phyloP scores from a whole-genome alignment of 2,329 filamentous ascomycete genomes.

The Cladophialophora psammophila region DNA sequence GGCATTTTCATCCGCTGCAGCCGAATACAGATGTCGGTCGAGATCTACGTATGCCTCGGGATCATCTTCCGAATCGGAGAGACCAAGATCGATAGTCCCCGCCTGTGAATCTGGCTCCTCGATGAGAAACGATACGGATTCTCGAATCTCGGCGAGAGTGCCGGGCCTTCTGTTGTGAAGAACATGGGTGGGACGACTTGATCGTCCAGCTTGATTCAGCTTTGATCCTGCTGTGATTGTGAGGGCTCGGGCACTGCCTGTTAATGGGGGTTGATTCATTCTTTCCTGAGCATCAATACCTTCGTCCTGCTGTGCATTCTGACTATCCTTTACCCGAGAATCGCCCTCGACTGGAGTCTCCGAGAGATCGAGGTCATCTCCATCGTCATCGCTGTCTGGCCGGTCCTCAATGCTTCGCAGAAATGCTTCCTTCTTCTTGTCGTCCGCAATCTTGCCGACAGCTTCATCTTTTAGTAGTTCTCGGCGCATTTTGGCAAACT shows the following conservation, averaged over 20 bases:
- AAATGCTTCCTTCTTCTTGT: conserved; percentile 89
- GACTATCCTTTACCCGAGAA: conserved; percentile 28
- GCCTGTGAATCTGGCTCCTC: conserved; percentile 62
- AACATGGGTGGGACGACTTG: conserved; percentile 68
- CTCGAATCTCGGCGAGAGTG: conserved; percentile 79
- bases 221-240: conserved; percentile 55
- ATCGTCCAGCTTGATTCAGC: conserved; percentile 63
- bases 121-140: conserved; percentile 82
- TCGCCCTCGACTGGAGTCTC: conserved; percentile 46
- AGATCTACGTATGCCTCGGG: conserved; percentile 52
- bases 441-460: conserved; percentile 86
- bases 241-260: conserved; percentile 43
- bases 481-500: conserved; percentile 91
- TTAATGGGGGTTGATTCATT: conserved; percentile 43
- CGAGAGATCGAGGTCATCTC: conserved; percentile 68
- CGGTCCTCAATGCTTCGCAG: conserved; percentile 86
- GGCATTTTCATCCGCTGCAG: conserved; percentile 60
- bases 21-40: conserved; percentile 59
- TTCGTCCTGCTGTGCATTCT: conserved; percentile 40
- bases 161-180: conserved; percentile 76
- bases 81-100: conserved; percentile 58
- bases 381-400: conserved; percentile 73
- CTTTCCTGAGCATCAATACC: conserved; percentile 50
- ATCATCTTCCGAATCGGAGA: conserved; percentile 50
- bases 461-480: conserved; percentile 87